These are phyloP conservation scores for Kregervanrija pseudodelftensis DNA, from an alignment of 805 yeast species.

Conservation along the genomic window DNA sequence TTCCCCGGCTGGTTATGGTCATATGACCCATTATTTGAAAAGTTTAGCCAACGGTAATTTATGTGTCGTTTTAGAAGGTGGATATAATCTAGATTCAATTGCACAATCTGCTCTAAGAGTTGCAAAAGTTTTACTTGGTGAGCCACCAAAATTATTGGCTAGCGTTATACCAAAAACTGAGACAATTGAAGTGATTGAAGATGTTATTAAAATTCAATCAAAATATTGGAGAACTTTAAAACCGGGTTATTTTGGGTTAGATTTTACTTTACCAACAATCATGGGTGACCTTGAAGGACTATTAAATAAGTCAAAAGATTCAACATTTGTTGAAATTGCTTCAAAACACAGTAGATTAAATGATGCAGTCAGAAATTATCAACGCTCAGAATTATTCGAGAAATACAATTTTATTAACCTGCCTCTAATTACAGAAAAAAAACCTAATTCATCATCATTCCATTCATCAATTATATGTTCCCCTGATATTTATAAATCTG, in stretches of 20 bases:
- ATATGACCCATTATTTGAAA: slow-evolving; percentile 89
- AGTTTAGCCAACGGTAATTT: slow-evolving; percentile 82
- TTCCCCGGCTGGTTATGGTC: slow-evolving; percentile 92
- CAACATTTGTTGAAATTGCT: slow-evolving; percentile 29
- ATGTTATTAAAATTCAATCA: slow-evolving; percentile 74
- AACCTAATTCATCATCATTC: slow-evolving; percentile 40
- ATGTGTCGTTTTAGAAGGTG: slow-evolving; percentile 92
- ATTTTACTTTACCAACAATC: slow-evolving; percentile 23
- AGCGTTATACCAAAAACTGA: slow-evolving; percentile 63
- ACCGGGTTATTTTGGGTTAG: slow-evolving; percentile 48
- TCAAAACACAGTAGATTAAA: slow-evolving; percentile 47
- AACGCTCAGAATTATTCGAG: slow-evolving; percentile 48
- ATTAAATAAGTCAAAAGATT: slow-evolving; percentile 34
- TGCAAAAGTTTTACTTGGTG: slow-evolving; percentile 85
- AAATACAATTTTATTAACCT: slow-evolving; percentile 55
- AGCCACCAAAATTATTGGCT: slow-evolving; percentile 80
- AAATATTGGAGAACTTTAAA: slow-evolving; percentile 80
- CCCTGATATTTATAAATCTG: slow-evolving; percentile 55
- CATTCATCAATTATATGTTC: slow-evolving; percentile 62
- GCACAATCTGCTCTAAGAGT: slow-evolving; percentile 88
- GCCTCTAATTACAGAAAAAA: slow-evolving; percentile 46
- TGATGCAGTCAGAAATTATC: slow-evolving; percentile 71
- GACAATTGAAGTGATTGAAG: slow-evolving; percentile 72
- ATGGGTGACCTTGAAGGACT: slow-evolving; percentile 28
- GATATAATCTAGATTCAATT: slow-evolving; percentile 87